Evolutionary conservation across 768 basidiomycete species (phyloP).

Genomic region (Amylocystis lapponica): DNA sequence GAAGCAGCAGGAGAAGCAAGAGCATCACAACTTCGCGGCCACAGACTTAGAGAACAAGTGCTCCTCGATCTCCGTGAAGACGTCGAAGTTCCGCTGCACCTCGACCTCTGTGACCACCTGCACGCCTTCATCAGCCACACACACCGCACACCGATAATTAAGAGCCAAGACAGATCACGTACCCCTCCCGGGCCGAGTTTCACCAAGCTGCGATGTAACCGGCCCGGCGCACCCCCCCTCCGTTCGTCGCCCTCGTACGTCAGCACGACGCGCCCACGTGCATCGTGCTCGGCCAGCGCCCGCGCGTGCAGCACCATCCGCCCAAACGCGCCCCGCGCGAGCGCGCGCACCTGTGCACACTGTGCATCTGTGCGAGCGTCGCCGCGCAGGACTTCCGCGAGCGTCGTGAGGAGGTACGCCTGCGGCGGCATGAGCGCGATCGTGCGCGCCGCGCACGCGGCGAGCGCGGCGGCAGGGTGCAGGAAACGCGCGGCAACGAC

Average conservation of each 20-base stretch:
- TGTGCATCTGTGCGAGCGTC: slow-evolving; percentile 38
- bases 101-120: slow-evolving; percentile 47
- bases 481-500: slow-evolving; percentile 65
- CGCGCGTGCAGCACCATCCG: slow-evolving; percentile 54
- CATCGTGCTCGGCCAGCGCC: slow-evolving; percentile 31
- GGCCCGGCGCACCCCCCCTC: slow-evolving; percentile 52
- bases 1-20: no score
- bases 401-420: slow-evolving; percentile 60
- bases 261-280: slow-evolving; percentile 42
- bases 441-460: slow-evolving; percentile 42
- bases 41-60: background rate
- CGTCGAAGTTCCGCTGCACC: slow-evolving; percentile 59
- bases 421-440: slow-evolving; percentile 72
- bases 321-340: slow-evolving; percentile 57
- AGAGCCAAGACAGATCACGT: no score
- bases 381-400: slow-evolving; percentile 47
- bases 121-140: background rate
- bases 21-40: no score
- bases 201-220: slow-evolving; percentile 54
- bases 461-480: slow-evolving; percentile 46
- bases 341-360: slow-evolving; percentile 35
- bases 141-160: no score
- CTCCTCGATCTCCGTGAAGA: slow-evolving; percentile 43
- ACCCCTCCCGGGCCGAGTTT: slow-evolving; percentile 46
- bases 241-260: slow-evolving; percentile 70